A percentile compares a stretch with the other conserved stretches of the same genome.
Evolutionary conservation across 2,329 filamentous ascomycete genomes (phyloP).

Genomic region (Didymella arachidicola): DNA sequence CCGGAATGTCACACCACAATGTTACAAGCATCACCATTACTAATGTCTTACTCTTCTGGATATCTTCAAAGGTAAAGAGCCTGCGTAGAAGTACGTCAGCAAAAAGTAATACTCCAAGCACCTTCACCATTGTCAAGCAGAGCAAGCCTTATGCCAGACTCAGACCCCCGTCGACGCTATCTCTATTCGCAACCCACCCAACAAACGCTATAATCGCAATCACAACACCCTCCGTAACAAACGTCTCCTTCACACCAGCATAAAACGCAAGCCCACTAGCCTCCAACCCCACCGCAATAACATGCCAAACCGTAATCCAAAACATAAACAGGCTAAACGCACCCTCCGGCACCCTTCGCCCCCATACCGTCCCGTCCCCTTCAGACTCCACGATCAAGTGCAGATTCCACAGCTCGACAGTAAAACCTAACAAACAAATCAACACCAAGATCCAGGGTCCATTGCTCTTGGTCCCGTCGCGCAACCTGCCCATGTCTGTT

Average conservation of each 20-base stretch:
- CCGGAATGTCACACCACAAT: no score
- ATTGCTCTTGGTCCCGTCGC: no score
- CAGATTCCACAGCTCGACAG: not conserved
- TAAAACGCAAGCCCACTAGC: not conserved
- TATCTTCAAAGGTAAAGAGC: no score
- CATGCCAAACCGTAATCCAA: not conserved
- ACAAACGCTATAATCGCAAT: not conserved
- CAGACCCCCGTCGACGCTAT: not conserved
- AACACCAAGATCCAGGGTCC: not conserved
- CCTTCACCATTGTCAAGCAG: not conserved
- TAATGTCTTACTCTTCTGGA: no score
- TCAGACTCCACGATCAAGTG: conserved; percentile 1
- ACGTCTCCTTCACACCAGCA: not conserved
- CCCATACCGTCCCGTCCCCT: not conserved
- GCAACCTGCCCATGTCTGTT: not conserved
- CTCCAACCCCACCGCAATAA: not conserved
- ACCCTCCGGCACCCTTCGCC: not conserved
- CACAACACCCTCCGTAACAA: not conserved
- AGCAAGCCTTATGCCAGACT: not conserved
- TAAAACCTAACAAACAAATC: not conserved
- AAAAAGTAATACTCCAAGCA: not conserved
- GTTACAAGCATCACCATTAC: no score
- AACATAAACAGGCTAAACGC: not conserved
- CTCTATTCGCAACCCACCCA: not conserved
- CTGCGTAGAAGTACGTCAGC: not conserved